Base-by-base conservation (phyloP, 257 asterid genomes). In the Solanum pimpinellifolium region DNA sequence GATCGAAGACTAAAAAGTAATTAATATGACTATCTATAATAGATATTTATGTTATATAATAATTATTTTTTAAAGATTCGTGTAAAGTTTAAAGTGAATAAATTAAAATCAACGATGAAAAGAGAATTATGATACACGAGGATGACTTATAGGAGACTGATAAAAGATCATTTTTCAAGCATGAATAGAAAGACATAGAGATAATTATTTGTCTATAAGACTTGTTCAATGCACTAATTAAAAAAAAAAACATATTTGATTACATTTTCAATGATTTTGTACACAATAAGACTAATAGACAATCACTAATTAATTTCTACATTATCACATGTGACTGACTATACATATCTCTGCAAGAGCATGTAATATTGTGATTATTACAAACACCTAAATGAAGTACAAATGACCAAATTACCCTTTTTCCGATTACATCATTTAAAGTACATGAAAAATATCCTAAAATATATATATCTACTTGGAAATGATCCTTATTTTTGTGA, bases 351-450 rank as follows among this genome's bases (percentile, higher is more conserved):
- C 42, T 69, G 59, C 23, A 85, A 35, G 66, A 46, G 83, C 31
- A 85, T 52, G 68, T 59, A 20, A 59, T 20, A 59, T 59, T 59
- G 35, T 85, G 70, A 47, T 72, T 85, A 85, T 85, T 85, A 85
- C 70, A 85, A 72, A 72, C 83, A 72, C 7, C 65, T 35, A 85
- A 72, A 46, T 73, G 80, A 70, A 76, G 69, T 49, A 3, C 16
- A 80, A 80, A 47, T 49, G 69, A 80, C 85, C 85, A 47, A 47
- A 80, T 29, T 80, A 9, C 68, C 68, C 69, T 49, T 27, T 80
- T 80, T 18, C 85, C 56, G 49, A 49, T 80, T 80, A 49, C 85
- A 80, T 49, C 44, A 49, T 78, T 15, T 78, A 2, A 46, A 27
- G 65, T 27, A 78, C 39, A 46, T 25, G 62, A 27, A 77, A 78